Conservation (phyloP, 768 basidiomycete genomes). For the Candolleomyces aberdarensis region DNA sequence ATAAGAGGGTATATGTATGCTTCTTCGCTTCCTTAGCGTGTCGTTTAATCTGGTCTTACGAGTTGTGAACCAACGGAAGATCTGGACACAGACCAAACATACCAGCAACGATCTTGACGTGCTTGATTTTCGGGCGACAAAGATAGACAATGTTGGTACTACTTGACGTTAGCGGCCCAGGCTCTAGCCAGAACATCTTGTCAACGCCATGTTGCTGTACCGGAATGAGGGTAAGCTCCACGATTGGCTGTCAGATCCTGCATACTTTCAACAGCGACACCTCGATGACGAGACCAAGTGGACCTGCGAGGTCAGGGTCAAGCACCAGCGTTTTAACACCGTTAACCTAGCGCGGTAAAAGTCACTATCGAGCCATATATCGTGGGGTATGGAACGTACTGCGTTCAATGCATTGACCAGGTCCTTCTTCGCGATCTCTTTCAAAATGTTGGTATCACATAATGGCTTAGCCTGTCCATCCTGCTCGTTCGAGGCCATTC, state of each 20-base stretch:
- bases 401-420: constrained; percentile 85
- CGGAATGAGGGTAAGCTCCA: background rate
- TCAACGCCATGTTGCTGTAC: constrained; percentile 94
- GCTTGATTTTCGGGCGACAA: constrained; percentile 81
- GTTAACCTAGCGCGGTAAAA: constrained; percentile 55
- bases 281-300: constrained; percentile 93
- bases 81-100: constrained; percentile 26
- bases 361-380: background rate
- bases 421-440: constrained; percentile 77
- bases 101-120: constrained; percentile 92
- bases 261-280: constrained; percentile 86
- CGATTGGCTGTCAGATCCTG: background rate
- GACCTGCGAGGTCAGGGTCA: constrained; percentile 83
- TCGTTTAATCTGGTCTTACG: constrained; percentile 85
- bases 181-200: constrained; percentile 99
- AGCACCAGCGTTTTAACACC: constrained; percentile 97
- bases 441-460: constrained; percentile 67
- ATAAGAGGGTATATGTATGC: constrained; percentile 81
- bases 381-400: constrained; percentile 34
- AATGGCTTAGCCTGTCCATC: constrained; percentile 17
- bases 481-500: constrained; percentile 6
- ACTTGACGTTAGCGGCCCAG: constrained; percentile 76
- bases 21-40: constrained; percentile 70
- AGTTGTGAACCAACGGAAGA: constrained; percentile 22
- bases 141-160: constrained; percentile 93